Evolutionary conservation across 192 early-diverging fungal genomes (phyloP).

Genomic region (Coemansia sp.): DNA sequence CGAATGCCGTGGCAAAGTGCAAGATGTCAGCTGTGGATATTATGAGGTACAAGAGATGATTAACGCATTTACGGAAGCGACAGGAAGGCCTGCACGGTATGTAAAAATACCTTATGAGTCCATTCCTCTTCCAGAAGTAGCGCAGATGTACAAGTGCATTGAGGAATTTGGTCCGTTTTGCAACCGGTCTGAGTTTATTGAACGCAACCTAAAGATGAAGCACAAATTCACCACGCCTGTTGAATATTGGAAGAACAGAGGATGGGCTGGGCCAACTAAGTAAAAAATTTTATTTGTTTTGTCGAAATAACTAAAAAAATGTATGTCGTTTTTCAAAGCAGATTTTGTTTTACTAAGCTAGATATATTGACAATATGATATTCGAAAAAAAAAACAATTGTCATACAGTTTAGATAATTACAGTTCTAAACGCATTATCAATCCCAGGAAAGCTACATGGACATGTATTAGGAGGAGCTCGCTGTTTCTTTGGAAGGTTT

Average conservation of each 20-base stretch:
- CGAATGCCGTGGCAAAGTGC: slow-evolving; percentile 14
- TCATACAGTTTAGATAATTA: no score
- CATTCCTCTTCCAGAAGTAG: slow-evolving; percentile 9
- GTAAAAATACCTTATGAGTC: slow-evolving; percentile 22
- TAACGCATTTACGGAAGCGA: slow-evolving; percentile 34
- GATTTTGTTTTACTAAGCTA: no score
- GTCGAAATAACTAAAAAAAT: no score
- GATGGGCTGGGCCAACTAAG: slow-evolving; percentile 54
- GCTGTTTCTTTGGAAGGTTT: no score
- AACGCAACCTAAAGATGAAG: slow-evolving; percentile 17
- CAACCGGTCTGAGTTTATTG: slow-evolving; percentile 12
- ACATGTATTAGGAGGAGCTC: no score
- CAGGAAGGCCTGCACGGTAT: slow-evolving; percentile 34
- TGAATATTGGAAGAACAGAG: slow-evolving; percentile 34
- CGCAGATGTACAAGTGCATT: slow-evolving; percentile 21
- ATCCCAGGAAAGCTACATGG: no score
- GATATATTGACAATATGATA: no score
- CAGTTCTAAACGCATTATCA: no score
- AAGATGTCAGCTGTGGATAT: slow-evolving; percentile 28
- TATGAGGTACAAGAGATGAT: slow-evolving; percentile 35
- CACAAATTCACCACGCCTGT: slow-evolving; percentile 24
- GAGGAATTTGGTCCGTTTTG: slow-evolving; percentile 34
- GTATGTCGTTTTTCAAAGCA: no score
- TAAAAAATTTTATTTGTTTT: background rate
- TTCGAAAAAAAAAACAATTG: no score